Evolutionary conservation across 257 asterid species (phyloP).

Genomic region (Solanum rostratum): DNA sequence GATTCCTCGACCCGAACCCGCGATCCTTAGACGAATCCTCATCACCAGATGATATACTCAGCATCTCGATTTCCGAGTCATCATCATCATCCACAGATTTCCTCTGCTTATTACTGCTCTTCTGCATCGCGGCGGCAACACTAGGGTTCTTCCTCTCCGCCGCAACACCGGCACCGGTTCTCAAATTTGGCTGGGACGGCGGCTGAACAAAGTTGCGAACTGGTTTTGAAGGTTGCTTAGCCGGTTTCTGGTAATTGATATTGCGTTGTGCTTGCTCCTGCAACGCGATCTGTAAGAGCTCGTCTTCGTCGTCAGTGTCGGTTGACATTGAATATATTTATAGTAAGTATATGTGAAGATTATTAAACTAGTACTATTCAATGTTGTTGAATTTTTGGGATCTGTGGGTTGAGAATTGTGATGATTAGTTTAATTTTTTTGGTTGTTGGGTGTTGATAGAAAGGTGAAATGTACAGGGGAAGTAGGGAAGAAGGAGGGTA

Average conservation of each 20-base stretch:
- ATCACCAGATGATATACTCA: conserved; percentile 96
- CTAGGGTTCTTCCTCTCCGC: conserved; percentile 12
- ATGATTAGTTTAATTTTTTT: background rate
- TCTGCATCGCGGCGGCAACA: conserved; percentile 24
- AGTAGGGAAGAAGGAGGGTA: background rate
- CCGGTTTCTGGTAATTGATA: conserved; percentile 37
- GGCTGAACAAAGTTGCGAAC: conserved; percentile 20
- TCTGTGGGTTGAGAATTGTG: background rate
- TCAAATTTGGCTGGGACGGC: background rate
- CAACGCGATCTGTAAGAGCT: conserved; percentile 92
- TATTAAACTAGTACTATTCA: background rate
- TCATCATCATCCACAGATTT: conserved; percentile 65
- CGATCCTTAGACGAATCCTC: conserved; percentile 64
- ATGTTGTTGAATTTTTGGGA: background rate
- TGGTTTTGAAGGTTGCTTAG: conserved; percentile 42
- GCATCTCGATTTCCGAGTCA: conserved; percentile 94
- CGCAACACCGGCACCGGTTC: background rate
- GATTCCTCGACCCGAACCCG: conserved; percentile 14
- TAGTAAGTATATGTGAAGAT: background rate
- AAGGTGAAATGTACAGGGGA: background rate
- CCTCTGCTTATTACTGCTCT: conserved; percentile 13
- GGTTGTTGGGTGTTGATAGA: background rate
- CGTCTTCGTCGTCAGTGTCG: conserved; percentile 77
- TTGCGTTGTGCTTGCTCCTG: conserved; percentile 81
- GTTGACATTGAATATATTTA: conserved; percentile 42